A percentile compares a stretch with the other conserved stretches of the same genome.
Conservation (phyloP, 2,329 filamentous ascomycete species). For the Domatiomyces globalis region DNA sequence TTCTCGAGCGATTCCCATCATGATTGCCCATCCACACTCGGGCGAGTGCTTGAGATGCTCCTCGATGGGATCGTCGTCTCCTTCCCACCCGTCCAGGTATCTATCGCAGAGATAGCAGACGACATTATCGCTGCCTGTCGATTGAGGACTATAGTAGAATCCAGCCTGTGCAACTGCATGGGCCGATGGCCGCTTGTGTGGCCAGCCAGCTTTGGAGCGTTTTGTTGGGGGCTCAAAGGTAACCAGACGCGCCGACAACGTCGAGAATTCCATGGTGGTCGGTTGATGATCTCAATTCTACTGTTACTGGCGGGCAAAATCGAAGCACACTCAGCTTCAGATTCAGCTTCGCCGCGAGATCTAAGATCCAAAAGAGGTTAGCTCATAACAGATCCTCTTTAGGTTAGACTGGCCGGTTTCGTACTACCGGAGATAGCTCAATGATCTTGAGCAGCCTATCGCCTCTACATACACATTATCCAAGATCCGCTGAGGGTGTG, state of each 20-base stretch:
- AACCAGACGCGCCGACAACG: conserved; percentile 60
- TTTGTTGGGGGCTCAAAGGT: conserved; percentile 57
- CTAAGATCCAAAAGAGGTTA: neutral
- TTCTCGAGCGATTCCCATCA: conserved; percentile 46
- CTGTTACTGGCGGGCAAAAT: too few relatives aligned
- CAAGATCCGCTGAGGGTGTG: too few relatives aligned
- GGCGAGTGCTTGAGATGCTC: conserved; percentile 78
- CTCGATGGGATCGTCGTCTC: conserved; percentile 63
- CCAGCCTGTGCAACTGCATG: conserved; percentile 75
- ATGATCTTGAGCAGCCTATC: too few relatives aligned
- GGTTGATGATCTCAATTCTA: neutral
- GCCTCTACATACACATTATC: too few relatives aligned
- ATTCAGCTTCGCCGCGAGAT: neutral
- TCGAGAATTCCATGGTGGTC: conserved; percentile 26
- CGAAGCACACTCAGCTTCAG: too few relatives aligned
- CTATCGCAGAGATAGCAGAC: conserved; percentile 77
- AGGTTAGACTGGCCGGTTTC: neutral
- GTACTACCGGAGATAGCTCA: too few relatives aligned
- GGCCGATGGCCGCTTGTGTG: conserved; percentile 54
- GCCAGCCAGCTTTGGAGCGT: conserved; percentile 55
- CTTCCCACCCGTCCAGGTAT: conserved; percentile 82
- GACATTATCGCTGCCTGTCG: conserved; percentile 69
- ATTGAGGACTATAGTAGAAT: conserved; percentile 72
- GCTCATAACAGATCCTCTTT: neutral
- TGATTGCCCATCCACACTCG: conserved; percentile 76